Percentiles rank a stretch among this genome's conserved stretches.
Evolutionary conservation across 495 filamentous ascomycete species (phyloP).

Genomic region (Penicillium bovifimosum): DNA sequence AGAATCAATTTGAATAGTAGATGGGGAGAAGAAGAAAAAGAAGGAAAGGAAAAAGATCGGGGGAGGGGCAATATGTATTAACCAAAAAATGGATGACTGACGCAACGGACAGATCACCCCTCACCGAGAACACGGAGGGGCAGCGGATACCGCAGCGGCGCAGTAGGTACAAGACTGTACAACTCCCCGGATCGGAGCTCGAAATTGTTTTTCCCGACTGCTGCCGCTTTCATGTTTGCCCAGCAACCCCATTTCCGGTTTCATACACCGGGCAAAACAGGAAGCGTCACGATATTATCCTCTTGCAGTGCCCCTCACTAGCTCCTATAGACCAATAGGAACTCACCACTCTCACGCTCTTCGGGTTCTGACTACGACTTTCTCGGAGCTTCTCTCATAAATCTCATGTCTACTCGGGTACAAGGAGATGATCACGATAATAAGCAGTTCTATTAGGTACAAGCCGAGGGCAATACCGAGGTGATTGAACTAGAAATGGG

Average conservation of each 20-base stretch:
- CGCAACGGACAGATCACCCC: constrained; percentile 41
- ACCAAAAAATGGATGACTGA: constrained; percentile 32
- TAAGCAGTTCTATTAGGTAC: not conserved
- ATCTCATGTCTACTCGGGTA: constrained; percentile 30
- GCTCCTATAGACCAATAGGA: constrained; percentile 36
- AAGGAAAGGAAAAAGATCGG: constrained; percentile 14
- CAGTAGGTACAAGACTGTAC: too few species aligned
- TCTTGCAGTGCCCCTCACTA: constrained; percentile 26
- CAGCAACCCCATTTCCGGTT: constrained; percentile 43
- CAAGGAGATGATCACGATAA: constrained; percentile 9
- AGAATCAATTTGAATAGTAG: constrained; percentile 10
- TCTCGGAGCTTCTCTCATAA: constrained; percentile 26
- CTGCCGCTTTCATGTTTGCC: constrained; percentile 30
- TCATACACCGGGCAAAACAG: constrained; percentile 51
- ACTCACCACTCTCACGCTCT: constrained; percentile 5
- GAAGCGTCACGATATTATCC: constrained; percentile 41
- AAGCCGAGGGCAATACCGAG: not conserved
- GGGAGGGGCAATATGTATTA: constrained; percentile 14
- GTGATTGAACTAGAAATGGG: not conserved
- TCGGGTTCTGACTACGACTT: constrained; percentile 17
- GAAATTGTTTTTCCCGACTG: constrained; percentile 25
- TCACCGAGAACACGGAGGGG: constrained; percentile 33
- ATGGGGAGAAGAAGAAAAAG: constrained; percentile 31
- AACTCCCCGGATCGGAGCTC: constrained; percentile 5
- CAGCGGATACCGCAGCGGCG: not conserved